Evolutionary conservation across 352 stramenopile species (phyloP).

Genomic region (Aphanomyces invadans): DNA sequence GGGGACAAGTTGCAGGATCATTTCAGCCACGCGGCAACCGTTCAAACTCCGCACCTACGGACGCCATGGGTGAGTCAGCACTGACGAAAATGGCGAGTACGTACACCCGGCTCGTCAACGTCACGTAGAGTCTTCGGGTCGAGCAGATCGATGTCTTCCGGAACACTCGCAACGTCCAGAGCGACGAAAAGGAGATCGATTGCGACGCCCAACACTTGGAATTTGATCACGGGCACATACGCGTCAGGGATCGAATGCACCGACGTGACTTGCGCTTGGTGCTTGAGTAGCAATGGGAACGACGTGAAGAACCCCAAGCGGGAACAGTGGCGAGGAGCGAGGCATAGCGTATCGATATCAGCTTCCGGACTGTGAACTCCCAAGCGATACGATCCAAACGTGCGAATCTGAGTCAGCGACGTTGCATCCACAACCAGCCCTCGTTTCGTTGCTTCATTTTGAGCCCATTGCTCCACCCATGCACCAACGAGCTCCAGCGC

Average conservation of each 20-base stretch:
- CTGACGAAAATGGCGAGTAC: background rate
- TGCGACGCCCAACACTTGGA: slow-evolving; percentile 84
- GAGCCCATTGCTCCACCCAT: slow-evolving; percentile 70
- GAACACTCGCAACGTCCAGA: slow-evolving; percentile 51
- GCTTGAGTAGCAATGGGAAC: slow-evolving; percentile 68
- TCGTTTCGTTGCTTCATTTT: slow-evolving; percentile 45
- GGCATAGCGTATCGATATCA: slow-evolving; percentile 81
- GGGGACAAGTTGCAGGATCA: slow-evolving; percentile 88
- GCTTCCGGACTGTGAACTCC: slow-evolving; percentile 78
- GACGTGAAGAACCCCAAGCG: slow-evolving; percentile 84
- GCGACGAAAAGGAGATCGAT: slow-evolving; percentile 93
- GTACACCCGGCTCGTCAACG: slow-evolving; percentile 81
- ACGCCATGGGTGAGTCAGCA: background rate
- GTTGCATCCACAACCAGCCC: slow-evolving; percentile 35
- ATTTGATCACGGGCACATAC: slow-evolving; percentile 93
- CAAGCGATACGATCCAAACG: slow-evolving; percentile 89
- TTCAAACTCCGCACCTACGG: slow-evolving; percentile 87
- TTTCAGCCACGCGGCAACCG: slow-evolving; percentile 92
- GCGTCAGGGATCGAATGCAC: slow-evolving; percentile 83
- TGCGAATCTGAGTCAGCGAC: slow-evolving; percentile 60
- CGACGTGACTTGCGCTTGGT: slow-evolving; percentile 50
- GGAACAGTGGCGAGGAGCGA: slow-evolving; percentile 75
- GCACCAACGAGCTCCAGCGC: slow-evolving; percentile 55
- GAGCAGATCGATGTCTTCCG: slow-evolving; percentile 43
- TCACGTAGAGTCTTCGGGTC: slow-evolving; percentile 58